Base-by-base conservation (phyloP, 371 early-diverging fungal species). In the Rhizopus sp. region DNA sequence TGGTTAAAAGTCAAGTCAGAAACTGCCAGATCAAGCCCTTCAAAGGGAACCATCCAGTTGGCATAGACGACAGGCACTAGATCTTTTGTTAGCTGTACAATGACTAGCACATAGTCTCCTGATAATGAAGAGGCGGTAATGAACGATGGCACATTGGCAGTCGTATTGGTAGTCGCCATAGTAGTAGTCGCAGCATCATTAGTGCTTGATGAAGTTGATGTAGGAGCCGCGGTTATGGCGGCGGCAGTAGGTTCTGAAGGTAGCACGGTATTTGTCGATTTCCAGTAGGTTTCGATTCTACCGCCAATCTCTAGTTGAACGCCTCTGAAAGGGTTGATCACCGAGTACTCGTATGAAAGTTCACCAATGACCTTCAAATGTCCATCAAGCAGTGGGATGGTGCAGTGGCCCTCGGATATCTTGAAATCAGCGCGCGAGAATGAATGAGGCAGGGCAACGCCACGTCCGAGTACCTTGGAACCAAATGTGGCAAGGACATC, bases 261-360 rank as follows among this genome's bases (percentile, higher is more conserved):
- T 41, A 75, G 69, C 8, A 83, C 64, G 9, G 84, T 80, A 53
- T 87, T 88, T 1, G 93, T 92, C 3, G 95, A 90, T 73, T 96
- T 96, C 98, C 98, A 97, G 57, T 97, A 97, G 0, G 98, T 97
- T 63, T 94, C 95, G 34, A 96, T 87, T 23, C 88, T 84, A 17
- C 98, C 98, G 7, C 96, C 97, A 58, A 97, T 93, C 65, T 89
- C 87, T 50, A 97, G 71, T 15, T 86, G 81, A 0, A 92, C 89
- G 37, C 93, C 95, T 34, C 79, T 77, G 70, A 97, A 95, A 1
- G 98, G 95, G 50, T 84, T 83, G 32, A 98, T 86, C 0, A 95
- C 82, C 7, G 88, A 78, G 57, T 88, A 92, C 54, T 85, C 90
- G 58, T 95, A 92, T 10, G 85, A 71, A 4, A 97, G 65, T 63